phyloP scores from a whole-genome alignment of 371 early-diverging fungal genomes.

The Dichotomocladium elegans region DNA sequence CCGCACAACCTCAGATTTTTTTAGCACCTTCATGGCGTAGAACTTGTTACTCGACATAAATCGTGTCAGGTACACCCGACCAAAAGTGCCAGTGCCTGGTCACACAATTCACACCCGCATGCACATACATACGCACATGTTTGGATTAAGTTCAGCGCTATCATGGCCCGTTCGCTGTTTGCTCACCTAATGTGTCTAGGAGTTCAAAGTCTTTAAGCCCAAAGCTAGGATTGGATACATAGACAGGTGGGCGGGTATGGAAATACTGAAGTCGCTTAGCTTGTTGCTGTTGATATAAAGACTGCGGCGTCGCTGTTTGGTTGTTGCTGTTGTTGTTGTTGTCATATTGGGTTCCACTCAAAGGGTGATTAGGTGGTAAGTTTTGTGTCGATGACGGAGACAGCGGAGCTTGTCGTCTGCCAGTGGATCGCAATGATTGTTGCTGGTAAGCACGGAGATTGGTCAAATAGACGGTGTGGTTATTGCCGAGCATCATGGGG shows the following conservation, averaged over 20 bases:
- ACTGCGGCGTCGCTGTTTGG: not conserved
- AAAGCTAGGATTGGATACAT: constrained; percentile 39
- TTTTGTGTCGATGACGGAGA: not conserved
- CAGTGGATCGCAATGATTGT: constrained; percentile 7
- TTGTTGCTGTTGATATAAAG: constrained; percentile 26
- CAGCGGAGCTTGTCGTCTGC: not conserved
- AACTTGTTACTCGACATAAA: constrained; percentile 62
- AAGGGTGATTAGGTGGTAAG: constrained; percentile 13
- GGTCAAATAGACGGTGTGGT: constrained; percentile 10
- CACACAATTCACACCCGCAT: too few species aligned
- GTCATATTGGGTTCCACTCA: too few species aligned
- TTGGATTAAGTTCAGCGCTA: too few species aligned
- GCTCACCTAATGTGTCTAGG: constrained; percentile 34
- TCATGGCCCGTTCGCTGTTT: too few species aligned
- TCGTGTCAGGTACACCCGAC: constrained; percentile 84
- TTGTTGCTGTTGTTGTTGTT: too few species aligned
- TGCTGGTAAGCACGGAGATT: constrained; percentile 14
- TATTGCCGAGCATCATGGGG: constrained; percentile 8
- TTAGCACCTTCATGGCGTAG: constrained; percentile 94
- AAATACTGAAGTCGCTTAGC: constrained; percentile 32
- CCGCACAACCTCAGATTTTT: constrained; percentile 88
- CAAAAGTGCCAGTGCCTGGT: constrained; percentile 94
- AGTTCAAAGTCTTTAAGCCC: constrained; percentile 40
- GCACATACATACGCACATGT: too few species aligned
- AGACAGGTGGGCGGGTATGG: constrained; percentile 35